Evolutionary conservation across 495 filamentous ascomycete genomes (phyloP), one percentile per base, ranked within the genome.

Genomic region (Lasiosphaeria hispida): DNA sequence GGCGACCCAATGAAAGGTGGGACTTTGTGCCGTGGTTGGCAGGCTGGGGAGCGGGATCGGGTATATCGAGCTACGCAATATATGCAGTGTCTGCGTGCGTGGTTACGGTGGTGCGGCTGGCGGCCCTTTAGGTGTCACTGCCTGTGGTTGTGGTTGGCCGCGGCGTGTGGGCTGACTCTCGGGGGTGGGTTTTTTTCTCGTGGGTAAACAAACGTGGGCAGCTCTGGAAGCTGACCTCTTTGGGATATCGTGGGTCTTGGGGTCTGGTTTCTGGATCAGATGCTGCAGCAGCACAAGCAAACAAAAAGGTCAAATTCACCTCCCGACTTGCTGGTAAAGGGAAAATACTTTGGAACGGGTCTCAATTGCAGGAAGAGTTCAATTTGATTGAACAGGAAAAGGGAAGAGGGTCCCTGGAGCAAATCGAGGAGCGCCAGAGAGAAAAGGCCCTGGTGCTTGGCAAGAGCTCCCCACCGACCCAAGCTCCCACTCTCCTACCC

Each of bases 11-110:
- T 43, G 14, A 61, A 56, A 52, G 52, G 66, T 67, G 66, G 68
- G 61, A 62, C 61, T 57, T 68, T 65, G 53, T 59, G 66, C 57
- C 37, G 60, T 60, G 60, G 48, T 61, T 58, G 63, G 59, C 48
- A 48, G 49, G 36, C 39, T 38, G 38, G 42, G 44, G 47, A 54
- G 48, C 52, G 52, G 45, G 57, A 49, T 60, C 58, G 60, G 47
- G 48, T 57, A 52, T 55, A 56, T 58, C 34, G 54, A 55, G 41
- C 57, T 52, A 42, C 40, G 19, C 13, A 48, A 35, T 40, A 39
- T 58, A 53, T 58, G 57, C 42, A 38, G 50, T 53, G 53, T 38
- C 8, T 60, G 57, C 18, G 43, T 49, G 45, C 10, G 57, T 60
- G 35, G 19, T 11, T 51, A 30, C 15, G 19, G 49, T 53, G 57